Evolutionary conservation across 139 green algal genomes (phyloP).

Genomic region (Raphidocelis subcapitata): DNA sequence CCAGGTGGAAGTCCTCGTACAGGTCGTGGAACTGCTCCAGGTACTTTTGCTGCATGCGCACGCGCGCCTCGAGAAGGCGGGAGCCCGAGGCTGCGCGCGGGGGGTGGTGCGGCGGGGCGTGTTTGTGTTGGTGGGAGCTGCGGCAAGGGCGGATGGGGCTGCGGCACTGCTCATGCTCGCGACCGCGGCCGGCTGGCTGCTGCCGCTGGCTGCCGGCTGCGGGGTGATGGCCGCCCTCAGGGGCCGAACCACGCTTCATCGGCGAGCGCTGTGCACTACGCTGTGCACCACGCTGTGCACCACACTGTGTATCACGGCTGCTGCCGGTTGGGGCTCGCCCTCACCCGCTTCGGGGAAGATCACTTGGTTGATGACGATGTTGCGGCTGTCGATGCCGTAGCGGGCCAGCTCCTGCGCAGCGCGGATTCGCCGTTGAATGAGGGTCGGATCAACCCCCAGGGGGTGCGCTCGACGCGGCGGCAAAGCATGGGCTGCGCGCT

Average conservation of each 20-base stretch:
- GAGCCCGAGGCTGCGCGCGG: slow-evolving; percentile 38
- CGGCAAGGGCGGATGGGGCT: too few species aligned
- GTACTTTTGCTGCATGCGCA: slow-evolving; percentile 96
- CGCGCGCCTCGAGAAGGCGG: slow-evolving; percentile 73
- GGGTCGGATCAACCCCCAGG: too few species aligned
- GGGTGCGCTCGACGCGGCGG: too few species aligned
- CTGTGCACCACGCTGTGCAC: background rate
- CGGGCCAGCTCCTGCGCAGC: slow-evolving; percentile 89
- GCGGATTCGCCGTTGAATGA: too few species aligned
- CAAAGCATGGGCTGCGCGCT: too few species aligned
- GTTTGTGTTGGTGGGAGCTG: too few species aligned
- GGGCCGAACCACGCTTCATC: too few species aligned
- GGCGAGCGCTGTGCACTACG: background rate
- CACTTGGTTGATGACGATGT: slow-evolving; percentile 98
- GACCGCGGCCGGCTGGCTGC: too few species aligned
- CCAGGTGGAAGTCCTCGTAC: slow-evolving; percentile 94
- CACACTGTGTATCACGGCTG: too few species aligned
- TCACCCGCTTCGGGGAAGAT: slow-evolving; percentile 76
- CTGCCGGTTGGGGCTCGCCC: slow-evolving; percentile 5
- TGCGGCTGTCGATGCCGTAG: slow-evolving; percentile 94
- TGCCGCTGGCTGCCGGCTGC: too few species aligned
- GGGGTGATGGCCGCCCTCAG: too few species aligned
- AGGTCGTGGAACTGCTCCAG: slow-evolving; percentile 88
- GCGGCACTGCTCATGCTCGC: too few species aligned
- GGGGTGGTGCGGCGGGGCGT: background rate